Conservation (phyloP, 1,284 basidiomycete species). For the Trichosporon sp. region DNA sequence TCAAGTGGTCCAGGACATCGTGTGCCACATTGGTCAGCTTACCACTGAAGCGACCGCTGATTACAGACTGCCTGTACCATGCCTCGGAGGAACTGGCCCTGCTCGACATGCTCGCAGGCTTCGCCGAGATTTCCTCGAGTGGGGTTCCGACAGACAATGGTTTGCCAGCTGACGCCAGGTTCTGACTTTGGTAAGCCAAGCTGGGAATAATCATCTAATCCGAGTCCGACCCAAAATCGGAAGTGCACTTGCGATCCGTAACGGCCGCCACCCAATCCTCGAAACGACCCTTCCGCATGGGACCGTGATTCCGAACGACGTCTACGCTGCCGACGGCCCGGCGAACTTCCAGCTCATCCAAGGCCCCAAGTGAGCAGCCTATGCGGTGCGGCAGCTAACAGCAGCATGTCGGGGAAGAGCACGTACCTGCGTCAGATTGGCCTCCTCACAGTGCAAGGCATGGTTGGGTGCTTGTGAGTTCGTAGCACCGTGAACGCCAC, state of each 20-base stretch:
- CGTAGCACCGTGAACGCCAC: neutral
- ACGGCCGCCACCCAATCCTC: slow-evolving; percentile 77
- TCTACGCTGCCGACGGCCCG: slow-evolving; percentile 59
- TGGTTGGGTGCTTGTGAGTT: slow-evolving; percentile 71
- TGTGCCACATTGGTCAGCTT: slow-evolving; percentile 57
- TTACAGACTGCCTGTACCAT: slow-evolving; percentile 64
- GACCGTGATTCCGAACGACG: slow-evolving; percentile 75
- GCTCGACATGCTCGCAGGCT: slow-evolving; percentile 73
- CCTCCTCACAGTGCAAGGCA: slow-evolving; percentile 75
- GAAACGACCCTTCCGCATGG: slow-evolving; percentile 67
- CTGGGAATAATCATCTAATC: neutral
- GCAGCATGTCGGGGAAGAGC: slow-evolving; percentile 86
- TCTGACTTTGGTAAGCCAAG: neutral
- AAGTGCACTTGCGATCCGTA: slow-evolving; percentile 76
- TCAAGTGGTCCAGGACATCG: slow-evolving; percentile 62
- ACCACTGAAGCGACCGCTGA: too few species aligned
- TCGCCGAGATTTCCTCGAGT: slow-evolving; percentile 70
- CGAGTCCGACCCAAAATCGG: slow-evolving; percentile 85
- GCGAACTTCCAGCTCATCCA: slow-evolving; percentile 83
- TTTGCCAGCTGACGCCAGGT: slow-evolving; percentile 6
- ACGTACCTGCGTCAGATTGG: slow-evolving; percentile 86
- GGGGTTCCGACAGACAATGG: slow-evolving; percentile 12
- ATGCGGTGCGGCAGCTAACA: neutral
- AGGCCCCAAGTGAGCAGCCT: slow-evolving; percentile 68
- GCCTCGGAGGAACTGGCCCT: slow-evolving; percentile 80